These are phyloP conservation scores for Backusella morwellensis DNA, from an alignment of 192 early-diverging fungal species.

Conservation along the genomic window DNA sequence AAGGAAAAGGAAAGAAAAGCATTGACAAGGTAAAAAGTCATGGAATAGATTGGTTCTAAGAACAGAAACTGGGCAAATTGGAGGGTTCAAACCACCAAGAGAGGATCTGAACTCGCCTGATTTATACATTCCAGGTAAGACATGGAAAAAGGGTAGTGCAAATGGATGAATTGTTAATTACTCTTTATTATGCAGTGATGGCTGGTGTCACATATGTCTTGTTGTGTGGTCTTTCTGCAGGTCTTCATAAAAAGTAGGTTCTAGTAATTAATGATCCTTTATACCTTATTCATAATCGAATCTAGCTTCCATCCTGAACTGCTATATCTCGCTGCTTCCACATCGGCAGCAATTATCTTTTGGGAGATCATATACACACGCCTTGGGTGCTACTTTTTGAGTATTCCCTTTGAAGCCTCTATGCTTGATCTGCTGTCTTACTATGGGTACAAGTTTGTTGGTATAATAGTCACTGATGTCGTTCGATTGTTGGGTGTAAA, in stretches of 20 bases:
- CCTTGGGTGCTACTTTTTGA: constrained; percentile 84
- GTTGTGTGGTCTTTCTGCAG: constrained; percentile 58
- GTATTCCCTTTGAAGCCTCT: constrained; percentile 76
- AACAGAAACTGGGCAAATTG: constrained; percentile 75
- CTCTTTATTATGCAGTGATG: constrained; percentile 57
- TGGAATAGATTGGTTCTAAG: constrained; percentile 79
- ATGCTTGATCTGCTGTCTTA: constrained; percentile 87
- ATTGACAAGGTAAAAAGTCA: constrained; percentile 37
- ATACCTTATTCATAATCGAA: not conserved
- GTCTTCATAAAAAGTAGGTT: constrained; percentile 56
- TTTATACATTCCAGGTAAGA: constrained; percentile 86
- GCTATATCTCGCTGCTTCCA: constrained; percentile 80
- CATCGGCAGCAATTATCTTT: constrained; percentile 75
- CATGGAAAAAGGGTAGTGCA: not conserved
- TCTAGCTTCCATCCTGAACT: constrained; percentile 83
- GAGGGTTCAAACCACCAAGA: constrained; percentile 78
- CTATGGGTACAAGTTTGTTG: constrained; percentile 95
- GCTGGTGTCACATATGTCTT: constrained; percentile 90
- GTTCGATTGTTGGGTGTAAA: constrained; percentile 46
- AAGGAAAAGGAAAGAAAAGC: not conserved
- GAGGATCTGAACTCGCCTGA: constrained; percentile 95
- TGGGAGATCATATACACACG: constrained; percentile 85
- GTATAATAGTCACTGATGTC: constrained; percentile 54
- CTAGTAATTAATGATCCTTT: not conserved
- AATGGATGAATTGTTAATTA: not conserved